These are phyloP conservation scores for Hygrophoropsis aurantiaca DNA, from an alignment of 768 basidiomycete species.

Conservation along the genomic window DNA sequence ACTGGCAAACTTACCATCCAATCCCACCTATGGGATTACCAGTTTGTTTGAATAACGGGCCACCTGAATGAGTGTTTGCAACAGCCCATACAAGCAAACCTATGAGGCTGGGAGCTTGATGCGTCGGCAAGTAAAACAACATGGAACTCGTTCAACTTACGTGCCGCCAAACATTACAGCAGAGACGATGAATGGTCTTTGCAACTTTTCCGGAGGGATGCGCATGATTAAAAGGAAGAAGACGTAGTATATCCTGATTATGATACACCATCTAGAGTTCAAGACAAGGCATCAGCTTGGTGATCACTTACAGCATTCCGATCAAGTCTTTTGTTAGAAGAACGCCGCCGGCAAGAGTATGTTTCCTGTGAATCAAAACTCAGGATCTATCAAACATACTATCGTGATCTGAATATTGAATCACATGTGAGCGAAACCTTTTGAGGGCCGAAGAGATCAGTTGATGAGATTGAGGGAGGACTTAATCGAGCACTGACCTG, in stretches of 20 bases:
- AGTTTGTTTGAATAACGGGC: conserved; percentile 10
- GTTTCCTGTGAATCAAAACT: conserved; percentile 11
- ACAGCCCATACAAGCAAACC: conserved; percentile 16
- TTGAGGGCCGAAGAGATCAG: background rate
- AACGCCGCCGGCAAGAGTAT: conserved; percentile 13
- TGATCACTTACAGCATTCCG: conserved; percentile 17
- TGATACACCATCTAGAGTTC: too few species aligned
- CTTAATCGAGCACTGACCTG: conserved; percentile 1
- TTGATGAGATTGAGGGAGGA: too few species aligned
- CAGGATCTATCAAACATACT: background rate
- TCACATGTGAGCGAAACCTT: conserved; percentile 13
- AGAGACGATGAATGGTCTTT: conserved; percentile 14
- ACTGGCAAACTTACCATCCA: background rate
- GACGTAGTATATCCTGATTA: conserved; percentile 14
- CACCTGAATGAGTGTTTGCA: conserved; percentile 11
- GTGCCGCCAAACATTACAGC: conserved; percentile 12
- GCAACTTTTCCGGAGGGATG: conserved; percentile 15
- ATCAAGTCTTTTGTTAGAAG: conserved; percentile 15
- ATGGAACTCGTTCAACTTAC: conserved; percentile 5
- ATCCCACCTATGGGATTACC: conserved; percentile 11
- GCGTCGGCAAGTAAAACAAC: background rate
- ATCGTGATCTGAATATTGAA: conserved; percentile 1
- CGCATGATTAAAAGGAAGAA: conserved; percentile 14
- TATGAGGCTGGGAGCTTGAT: conserved; percentile 10
- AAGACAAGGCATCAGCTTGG: too few species aligned